Evolutionary conservation across 306 rosid genomes (phyloP), one percentile per base, ranked within the genome.

Genomic region (Malus asiatica): DNA sequence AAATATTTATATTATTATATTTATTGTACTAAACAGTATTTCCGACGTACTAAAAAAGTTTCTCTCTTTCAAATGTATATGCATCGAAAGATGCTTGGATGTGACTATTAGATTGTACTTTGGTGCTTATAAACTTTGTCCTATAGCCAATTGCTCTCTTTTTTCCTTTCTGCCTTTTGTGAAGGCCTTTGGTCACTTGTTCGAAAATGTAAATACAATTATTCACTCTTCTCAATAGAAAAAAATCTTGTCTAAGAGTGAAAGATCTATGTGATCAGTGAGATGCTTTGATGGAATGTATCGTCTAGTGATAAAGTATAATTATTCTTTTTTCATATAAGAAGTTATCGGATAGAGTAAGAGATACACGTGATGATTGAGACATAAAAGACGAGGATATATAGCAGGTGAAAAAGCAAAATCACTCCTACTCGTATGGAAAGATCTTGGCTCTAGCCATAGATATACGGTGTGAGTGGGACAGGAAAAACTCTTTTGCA

Each of bases 71-170:
- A 10, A 16, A 59, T 12, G 68, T 38, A 16, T 9, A 59, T 23
- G 42, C 40, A 4, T 4, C 14, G 23, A 35, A 15, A 57, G 66
- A 58, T 32, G 65, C n/a, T 53, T 5, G 15, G 30, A 35, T 22
- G 20, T 13, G 66, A 57, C 76, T 20, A n/a, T n/a, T 35, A 72
- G 35, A 72, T 40, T 15, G 30, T 38, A 42, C 27, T 73, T 73
- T n/a, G 48, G 57, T 73, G 76, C 68, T 10, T 16, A 38, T 58
- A 40, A 42, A 73, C 13, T 11, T 42, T 73, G 77, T 73, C 69
- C 25, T 6, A 2, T 73, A 60, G 59, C 10, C 68, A 15, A 15
- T 40, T 23, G 13, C 42, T 5, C 51, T 59, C 33, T 5, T 15
- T 15, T 48, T 35, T 23, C 3, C 15, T 25, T 42, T 20, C 1